phyloP scores from a whole-genome alignment of 495 filamentous ascomycete species.

The Xylaria sp. region DNA sequence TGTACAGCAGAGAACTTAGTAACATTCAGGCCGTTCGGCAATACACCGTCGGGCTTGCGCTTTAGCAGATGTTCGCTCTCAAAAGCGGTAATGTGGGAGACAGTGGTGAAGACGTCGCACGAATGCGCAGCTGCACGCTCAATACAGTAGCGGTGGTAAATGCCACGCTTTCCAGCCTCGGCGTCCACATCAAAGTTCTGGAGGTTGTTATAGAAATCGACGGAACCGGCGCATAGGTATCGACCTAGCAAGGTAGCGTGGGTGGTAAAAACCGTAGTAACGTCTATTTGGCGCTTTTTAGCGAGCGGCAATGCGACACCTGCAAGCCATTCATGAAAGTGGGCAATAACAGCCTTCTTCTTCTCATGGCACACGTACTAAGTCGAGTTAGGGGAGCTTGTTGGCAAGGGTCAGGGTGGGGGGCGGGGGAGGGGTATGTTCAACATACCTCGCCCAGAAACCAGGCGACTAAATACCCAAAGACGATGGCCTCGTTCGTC shows the following conservation, averaged over 20 bases:
- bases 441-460: conserved; percentile 89
- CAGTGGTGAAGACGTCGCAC: conserved; percentile 96
- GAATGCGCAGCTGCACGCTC: conserved; percentile 91
- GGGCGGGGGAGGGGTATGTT: not conserved
- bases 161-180: conserved; percentile 96
- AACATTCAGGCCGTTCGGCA: conserved; percentile 97
- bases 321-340: conserved; percentile 98
- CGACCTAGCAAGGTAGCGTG: conserved; percentile 94
- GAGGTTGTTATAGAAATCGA: conserved; percentile 99
- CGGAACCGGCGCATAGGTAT: conserved; percentile 95
- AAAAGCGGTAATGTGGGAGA: conserved; percentile 97
- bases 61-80: conserved; percentile 98
- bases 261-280: conserved; percentile 98
- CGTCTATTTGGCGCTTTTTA: conserved; percentile 92
- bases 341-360: conserved; percentile 87
- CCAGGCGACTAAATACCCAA: conserved; percentile 97
- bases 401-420: not conserved
- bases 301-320: conserved; percentile 94
- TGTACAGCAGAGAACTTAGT: conserved; percentile 99
- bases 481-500: conserved; percentile 97
- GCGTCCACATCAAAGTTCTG: conserved; percentile 97
- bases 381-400: conserved; percentile 20
- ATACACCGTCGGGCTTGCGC: conserved; percentile 93
- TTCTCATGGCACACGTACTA: conserved; percentile 94
- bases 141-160: conserved; percentile 98